phyloP scores from a whole-genome alignment of 331 rosid species.

The Acacia pycnantha region DNA sequence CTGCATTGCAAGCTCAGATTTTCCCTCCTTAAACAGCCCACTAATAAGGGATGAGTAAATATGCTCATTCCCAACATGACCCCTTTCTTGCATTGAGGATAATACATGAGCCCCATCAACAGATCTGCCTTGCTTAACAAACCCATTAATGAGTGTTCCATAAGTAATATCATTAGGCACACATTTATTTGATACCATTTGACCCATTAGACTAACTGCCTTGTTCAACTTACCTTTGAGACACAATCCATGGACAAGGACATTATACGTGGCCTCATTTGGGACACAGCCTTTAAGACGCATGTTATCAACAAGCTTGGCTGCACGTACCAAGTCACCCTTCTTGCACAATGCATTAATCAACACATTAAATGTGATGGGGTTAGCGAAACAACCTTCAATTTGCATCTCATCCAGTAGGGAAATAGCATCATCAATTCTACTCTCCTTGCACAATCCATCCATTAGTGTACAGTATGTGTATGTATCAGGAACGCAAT shows the following conservation, averaged over 20 bases:
- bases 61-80: slow-evolving; percentile 61
- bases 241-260: slow-evolving; percentile 82
- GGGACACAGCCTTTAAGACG: slow-evolving; percentile 88
- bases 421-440: slow-evolving; percentile 74
- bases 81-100: slow-evolving; percentile 73
- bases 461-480: slow-evolving; percentile 87
- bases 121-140: slow-evolving; percentile 74
- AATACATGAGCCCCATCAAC: slow-evolving; percentile 62
- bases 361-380: slow-evolving; percentile 71
- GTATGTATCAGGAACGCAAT: slow-evolving; percentile 65
- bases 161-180: slow-evolving; percentile 84
- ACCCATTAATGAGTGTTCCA: slow-evolving; percentile 80
- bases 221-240: slow-evolving; percentile 85
- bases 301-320: slow-evolving; percentile 91
- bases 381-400: slow-evolving; percentile 69
- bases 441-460: slow-evolving; percentile 75
- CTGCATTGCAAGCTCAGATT: slow-evolving; percentile 59
- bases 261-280: slow-evolving; percentile 78
- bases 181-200: slow-evolving; percentile 67
- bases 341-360: slow-evolving; percentile 77
- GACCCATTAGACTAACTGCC: slow-evolving; percentile 68
- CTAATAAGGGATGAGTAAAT: slow-evolving; percentile 81
- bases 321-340: slow-evolving; percentile 71
- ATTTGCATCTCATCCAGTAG: slow-evolving; percentile 86
- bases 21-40: slow-evolving; percentile 84